Conservation (phyloP, 2,329 filamentous ascomycete genomes). For the Sarocladium strictum region DNA sequence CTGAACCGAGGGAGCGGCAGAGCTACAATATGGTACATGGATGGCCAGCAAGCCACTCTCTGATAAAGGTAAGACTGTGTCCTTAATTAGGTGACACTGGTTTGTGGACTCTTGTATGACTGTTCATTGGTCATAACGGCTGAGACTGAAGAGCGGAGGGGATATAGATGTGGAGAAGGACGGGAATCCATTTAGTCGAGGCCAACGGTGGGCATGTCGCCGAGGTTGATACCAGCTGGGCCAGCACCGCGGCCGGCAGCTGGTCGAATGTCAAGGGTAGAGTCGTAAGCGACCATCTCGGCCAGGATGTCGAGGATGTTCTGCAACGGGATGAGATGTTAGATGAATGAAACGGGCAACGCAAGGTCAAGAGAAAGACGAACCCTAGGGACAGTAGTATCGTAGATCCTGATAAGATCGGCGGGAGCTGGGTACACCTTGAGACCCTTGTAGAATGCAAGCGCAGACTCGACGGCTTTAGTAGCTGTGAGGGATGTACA, state of each 20-base stretch:
- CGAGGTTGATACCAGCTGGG: slow-evolving; percentile 33
- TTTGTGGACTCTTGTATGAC: slow-evolving; percentile 16
- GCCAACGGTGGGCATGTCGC: slow-evolving; percentile 45
- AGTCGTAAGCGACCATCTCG: slow-evolving; percentile 95
- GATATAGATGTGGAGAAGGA: not conserved
- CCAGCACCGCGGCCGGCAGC: slow-evolving; percentile 26
- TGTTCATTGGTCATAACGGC: slow-evolving; percentile 11
- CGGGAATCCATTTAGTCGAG: slow-evolving; percentile 39
- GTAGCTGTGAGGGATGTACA: slow-evolving; percentile 41
- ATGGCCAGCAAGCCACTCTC: not conserved
- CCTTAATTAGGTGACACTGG: not conserved
- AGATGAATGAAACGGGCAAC: not conserved
- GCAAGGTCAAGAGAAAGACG: slow-evolving; percentile 10
- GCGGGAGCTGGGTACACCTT: slow-evolving; percentile 95
- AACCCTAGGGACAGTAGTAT: slow-evolving; percentile 97
- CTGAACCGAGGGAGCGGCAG: slow-evolving; percentile 24
- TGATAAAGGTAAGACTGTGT: not conserved
- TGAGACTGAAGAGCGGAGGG: slow-evolving; percentile 5
- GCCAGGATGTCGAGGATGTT: slow-evolving; percentile 92
- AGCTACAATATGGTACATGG: slow-evolving; percentile 35
- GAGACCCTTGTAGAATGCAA: slow-evolving; percentile 96
- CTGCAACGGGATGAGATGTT: slow-evolving; percentile 33
- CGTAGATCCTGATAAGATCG: slow-evolving; percentile 93
- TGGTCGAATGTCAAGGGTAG: slow-evolving; percentile 55
- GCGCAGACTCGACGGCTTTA: slow-evolving; percentile 72